Evolutionary conservation across 208 protist genomes (phyloP).

Genomic region (Herpetomonas tarakana): DNA sequence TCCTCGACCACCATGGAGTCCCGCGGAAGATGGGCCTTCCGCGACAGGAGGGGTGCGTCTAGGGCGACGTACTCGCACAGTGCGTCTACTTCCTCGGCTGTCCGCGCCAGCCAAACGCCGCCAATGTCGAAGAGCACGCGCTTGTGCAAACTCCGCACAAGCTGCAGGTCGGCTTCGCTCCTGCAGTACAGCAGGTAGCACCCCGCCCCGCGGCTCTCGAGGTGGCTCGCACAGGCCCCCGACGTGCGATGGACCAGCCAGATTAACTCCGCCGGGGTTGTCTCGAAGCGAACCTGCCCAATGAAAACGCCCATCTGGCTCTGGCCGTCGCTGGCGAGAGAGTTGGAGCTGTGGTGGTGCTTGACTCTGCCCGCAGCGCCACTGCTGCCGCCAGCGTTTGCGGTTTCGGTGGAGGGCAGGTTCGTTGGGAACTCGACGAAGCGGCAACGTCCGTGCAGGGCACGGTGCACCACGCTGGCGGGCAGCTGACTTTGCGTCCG

Average conservation of each 20-base stretch:
- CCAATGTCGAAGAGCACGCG: constrained; percentile 80
- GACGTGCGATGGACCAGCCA: constrained; percentile 76
- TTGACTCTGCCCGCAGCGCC: constrained; percentile 5
- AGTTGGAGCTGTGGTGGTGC: constrained; percentile 2
- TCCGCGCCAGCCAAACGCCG: constrained; percentile 76
- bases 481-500: constrained; percentile 34
- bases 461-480: constrained; percentile 51
- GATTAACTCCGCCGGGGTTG: constrained; percentile 60
- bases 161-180: constrained; percentile 47
- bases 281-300: constrained; percentile 84
- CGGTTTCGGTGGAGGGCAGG: constrained; percentile 13
- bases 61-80: constrained; percentile 81
- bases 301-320: constrained; percentile 57
- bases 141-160: constrained; percentile 76
- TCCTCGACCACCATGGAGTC: constrained; percentile 87
- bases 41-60: constrained; percentile 48
- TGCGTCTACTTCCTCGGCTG: constrained; percentile 60
- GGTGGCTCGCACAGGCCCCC: constrained; percentile 45
- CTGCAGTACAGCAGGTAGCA: constrained; percentile 77
- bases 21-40: constrained; percentile 59
- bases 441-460: constrained; percentile 58
- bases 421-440: constrained; percentile 63
- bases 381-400: constrained; percentile 2
- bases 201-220: constrained; percentile 70
- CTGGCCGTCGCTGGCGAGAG: constrained; percentile 9